Base-by-base conservation (phyloP, 78 protist species). In the Guillardia theta region DNA sequence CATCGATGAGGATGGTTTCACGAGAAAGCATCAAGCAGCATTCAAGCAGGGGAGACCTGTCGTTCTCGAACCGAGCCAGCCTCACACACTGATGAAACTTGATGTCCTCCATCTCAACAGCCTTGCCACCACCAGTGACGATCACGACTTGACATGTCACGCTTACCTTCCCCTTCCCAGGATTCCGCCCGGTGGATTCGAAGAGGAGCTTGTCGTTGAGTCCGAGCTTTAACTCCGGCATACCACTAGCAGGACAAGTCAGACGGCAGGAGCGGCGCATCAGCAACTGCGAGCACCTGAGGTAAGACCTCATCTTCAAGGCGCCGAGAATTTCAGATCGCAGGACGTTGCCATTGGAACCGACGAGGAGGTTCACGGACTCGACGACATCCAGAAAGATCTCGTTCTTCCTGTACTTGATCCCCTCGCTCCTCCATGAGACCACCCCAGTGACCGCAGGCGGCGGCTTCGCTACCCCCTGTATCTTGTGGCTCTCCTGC, bases 211-310 rank as follows among this genome's bases (percentile, higher is more conserved):
- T 98, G 96, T 99, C 99, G 94, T 98, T 98, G 45, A 98, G 95
- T 58, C 99, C 99, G 27, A 99, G 96, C 62, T 98, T 94, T 41
- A 99, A 93, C 94, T 98, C 99, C 9, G 99, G 99, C 99, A 99
- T 99, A 41, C 99, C 99, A 4, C 97, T 64, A n/a, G n/a, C n/a
- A n/a, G n/a, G n/a, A n/a, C n/a, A n/a, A n/a, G n/a, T n/a, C n/a
- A n/a, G n/a, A n/a, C n/a, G n/a, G n/a, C n/a, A n/a, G n/a, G n/a
- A n/a, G n/a, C n/a, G n/a, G n/a, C n/a, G n/a, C n/a, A n/a, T n/a
- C 30, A 50, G 58, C 10, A 15, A 50, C 30, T 19, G 58, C 10
- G 58, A 50, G 58, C 10, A 15, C 30, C 58, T 24, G 43, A 99
- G 97, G 41, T 96, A 93, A 30, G 97, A 96, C 44, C 96, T 64